phyloP scores from a whole-genome alignment of 2,329 filamentous ascomycete genomes.

The Pyricularia pennisetigena region DNA sequence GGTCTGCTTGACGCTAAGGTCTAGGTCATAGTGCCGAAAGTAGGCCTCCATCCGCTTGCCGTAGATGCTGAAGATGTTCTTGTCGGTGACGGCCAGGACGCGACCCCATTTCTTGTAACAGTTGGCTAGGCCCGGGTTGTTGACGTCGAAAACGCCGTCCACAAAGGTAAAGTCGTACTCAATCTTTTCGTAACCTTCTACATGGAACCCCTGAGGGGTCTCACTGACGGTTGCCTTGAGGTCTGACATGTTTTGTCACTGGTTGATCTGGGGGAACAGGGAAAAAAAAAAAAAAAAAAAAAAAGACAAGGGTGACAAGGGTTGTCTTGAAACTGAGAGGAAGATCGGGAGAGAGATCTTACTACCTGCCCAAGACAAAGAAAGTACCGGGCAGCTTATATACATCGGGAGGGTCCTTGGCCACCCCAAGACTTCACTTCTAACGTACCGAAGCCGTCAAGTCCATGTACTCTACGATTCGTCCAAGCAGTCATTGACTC shows the following conservation, averaged over 20 bases:
- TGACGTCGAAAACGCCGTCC: conserved; percentile 54
- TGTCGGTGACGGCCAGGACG: conserved; percentile 58
- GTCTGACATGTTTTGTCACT: conserved; percentile 49
- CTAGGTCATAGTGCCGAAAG: conserved; percentile 53
- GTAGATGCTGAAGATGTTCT: conserved; percentile 62
- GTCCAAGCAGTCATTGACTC: neutral
- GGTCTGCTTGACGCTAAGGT: conserved; percentile 58
- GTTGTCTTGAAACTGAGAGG: neutral
- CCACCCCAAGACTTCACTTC: neutral
- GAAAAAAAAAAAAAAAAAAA: neutral
- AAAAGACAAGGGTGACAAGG: neutral
- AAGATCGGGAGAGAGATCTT: neutral
- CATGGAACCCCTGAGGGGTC: conserved; percentile 56
- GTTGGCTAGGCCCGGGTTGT: conserved; percentile 51
- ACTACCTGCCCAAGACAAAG: neutral
- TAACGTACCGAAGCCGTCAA: neutral
- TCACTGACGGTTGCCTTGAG: conserved; percentile 40
- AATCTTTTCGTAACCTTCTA: conserved; percentile 67
- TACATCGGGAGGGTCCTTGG: neutral
- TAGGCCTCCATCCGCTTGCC: conserved; percentile 56
- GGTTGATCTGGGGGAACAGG: no score
- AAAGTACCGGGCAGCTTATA: neutral
- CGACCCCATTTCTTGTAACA: conserved; percentile 58
- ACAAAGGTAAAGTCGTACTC: conserved; percentile 68
- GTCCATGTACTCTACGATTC: neutral